phyloP scores from a whole-genome alignment of 2,329 filamentous ascomycete species.

The Dactylonectria estremocensis region DNA sequence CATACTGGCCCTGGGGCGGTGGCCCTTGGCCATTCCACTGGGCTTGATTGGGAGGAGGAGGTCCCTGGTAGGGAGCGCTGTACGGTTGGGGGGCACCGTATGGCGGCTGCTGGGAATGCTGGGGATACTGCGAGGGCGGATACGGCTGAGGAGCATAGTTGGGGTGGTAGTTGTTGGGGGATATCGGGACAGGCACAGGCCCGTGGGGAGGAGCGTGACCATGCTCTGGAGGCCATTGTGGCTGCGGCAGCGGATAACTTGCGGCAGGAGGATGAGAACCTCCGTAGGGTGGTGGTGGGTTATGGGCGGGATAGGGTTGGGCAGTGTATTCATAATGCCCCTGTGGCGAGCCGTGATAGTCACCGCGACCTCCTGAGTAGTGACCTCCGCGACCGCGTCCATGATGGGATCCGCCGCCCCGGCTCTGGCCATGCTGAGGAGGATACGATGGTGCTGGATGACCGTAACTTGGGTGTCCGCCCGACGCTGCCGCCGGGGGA shows the following conservation, averaged over 20 bases:
- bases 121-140: slow-evolving; percentile 58
- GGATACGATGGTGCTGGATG: slow-evolving; percentile 57
- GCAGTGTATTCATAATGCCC: slow-evolving; percentile 61
- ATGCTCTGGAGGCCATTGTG: slow-evolving; percentile 61
- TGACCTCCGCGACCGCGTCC: slow-evolving; percentile 59
- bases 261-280: slow-evolving; percentile 55
- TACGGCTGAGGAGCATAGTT: slow-evolving; percentile 73
- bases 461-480: slow-evolving; percentile 56
- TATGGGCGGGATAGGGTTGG: slow-evolving; percentile 55
- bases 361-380: slow-evolving; percentile 55
- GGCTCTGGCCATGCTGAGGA: slow-evolving; percentile 52
- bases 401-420: slow-evolving; percentile 57
- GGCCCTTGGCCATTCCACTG: slow-evolving; percentile 55
- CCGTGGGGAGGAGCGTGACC: slow-evolving; percentile 59
- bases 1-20: slow-evolving; percentile 56
- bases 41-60: slow-evolving; percentile 53
- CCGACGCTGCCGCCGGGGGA: slow-evolving; percentile 57
- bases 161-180: slow-evolving; percentile 70
- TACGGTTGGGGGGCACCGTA: slow-evolving; percentile 60
- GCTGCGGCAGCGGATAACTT: slow-evolving; percentile 56
- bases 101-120: slow-evolving; percentile 62
- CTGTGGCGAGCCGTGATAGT: slow-evolving; percentile 58
- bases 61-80: slow-evolving; percentile 54
- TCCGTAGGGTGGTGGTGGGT: slow-evolving; percentile 49
- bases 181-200: slow-evolving; percentile 64